A percentile compares a stretch with the other conserved stretches of the same genome.
Conservation (phyloP, 495 filamentous ascomycete genomes). For the Sordaria brevicollis region DNA sequence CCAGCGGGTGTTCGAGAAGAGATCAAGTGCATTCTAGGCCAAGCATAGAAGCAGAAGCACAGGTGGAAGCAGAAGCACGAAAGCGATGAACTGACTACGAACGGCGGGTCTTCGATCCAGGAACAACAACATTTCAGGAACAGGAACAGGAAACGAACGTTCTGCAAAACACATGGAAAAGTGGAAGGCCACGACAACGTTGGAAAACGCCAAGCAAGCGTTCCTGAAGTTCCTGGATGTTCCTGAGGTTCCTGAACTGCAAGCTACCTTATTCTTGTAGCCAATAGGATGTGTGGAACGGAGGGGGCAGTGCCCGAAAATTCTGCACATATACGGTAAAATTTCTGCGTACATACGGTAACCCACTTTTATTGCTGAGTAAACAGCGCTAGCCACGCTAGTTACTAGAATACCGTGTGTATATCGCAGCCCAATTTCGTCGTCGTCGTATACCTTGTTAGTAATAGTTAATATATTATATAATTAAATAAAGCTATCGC, state of each 20-base stretch:
- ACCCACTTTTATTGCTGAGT: too few relatives aligned
- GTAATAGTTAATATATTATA: too few relatives aligned
- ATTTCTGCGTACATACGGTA: too few relatives aligned
- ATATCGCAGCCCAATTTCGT: too few relatives aligned
- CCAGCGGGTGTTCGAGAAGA: too few relatives aligned
- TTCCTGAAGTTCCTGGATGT: neutral
- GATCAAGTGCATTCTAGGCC: neutral
- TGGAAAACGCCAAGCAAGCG: neutral
- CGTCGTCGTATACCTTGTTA: too few relatives aligned
- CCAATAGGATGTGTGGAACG: neutral
- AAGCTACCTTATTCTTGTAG: neutral
- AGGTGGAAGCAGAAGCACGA: neutral
- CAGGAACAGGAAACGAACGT: too few relatives aligned
- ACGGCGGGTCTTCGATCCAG: neutral
- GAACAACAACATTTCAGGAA: neutral
- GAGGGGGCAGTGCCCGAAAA: neutral
- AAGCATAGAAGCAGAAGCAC: neutral
- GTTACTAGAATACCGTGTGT: too few relatives aligned
- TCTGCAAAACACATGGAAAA: neutral
- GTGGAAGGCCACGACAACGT: neutral
- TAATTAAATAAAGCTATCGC: too few relatives aligned
- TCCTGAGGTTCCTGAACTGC: neutral
- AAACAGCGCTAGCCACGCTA: too few relatives aligned
- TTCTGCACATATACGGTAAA: too few relatives aligned
- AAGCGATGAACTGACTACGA: neutral